phyloP scores from a whole-genome alignment of 2,329 filamentous ascomycete species.

The Talaromyces piceae region DNA sequence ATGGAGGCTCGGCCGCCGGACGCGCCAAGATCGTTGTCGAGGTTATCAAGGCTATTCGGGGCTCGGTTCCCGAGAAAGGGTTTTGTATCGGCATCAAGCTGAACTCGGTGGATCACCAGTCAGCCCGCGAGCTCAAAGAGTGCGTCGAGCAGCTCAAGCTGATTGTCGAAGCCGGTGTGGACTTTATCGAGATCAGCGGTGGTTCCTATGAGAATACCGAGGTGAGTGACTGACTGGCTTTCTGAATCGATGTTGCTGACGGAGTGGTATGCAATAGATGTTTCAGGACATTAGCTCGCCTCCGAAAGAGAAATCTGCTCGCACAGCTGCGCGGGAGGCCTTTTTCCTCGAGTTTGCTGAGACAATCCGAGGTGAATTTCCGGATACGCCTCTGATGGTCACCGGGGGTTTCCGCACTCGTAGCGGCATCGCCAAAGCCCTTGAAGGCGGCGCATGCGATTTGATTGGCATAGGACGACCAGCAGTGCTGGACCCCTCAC shows the following conservation, averaged over 20 bases:
- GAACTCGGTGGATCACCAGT: slow-evolving; percentile 43
- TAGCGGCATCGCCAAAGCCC: slow-evolving; percentile 43
- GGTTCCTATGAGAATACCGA: slow-evolving; percentile 50
- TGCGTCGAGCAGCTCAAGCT: slow-evolving; percentile 52
- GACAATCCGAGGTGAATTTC: slow-evolving; percentile 42
- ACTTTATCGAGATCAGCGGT: slow-evolving; percentile 60
- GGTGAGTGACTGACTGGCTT: slow-evolving; percentile 23
- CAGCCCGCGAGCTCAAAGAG: slow-evolving; percentile 32
- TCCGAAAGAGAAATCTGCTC: slow-evolving; percentile 12
- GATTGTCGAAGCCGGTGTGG: slow-evolving; percentile 37
- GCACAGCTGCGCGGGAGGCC: slow-evolving; percentile 52
- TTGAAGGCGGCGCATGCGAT: slow-evolving; percentile 42
- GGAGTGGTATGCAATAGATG: slow-evolving; percentile 23
- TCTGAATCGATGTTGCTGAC: slow-evolving; percentile 13
- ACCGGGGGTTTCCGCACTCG: slow-evolving; percentile 57
- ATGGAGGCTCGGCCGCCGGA: slow-evolving; percentile 42
- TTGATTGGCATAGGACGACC: slow-evolving; percentile 44
- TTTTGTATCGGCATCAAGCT: slow-evolving; percentile 46
- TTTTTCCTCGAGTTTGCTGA: slow-evolving; percentile 62
- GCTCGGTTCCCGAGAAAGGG: slow-evolving; percentile 29
- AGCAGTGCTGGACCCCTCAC: slow-evolving; percentile 35
- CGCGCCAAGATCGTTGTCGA: slow-evolving; percentile 40
- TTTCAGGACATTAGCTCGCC: slow-evolving; percentile 15
- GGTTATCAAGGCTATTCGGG: slow-evolving; percentile 37
- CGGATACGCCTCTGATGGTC: slow-evolving; percentile 46